phyloP scores from a whole-genome alignment of 1,284 basidiomycete genomes.

The Trichosporon ovoides region DNA sequence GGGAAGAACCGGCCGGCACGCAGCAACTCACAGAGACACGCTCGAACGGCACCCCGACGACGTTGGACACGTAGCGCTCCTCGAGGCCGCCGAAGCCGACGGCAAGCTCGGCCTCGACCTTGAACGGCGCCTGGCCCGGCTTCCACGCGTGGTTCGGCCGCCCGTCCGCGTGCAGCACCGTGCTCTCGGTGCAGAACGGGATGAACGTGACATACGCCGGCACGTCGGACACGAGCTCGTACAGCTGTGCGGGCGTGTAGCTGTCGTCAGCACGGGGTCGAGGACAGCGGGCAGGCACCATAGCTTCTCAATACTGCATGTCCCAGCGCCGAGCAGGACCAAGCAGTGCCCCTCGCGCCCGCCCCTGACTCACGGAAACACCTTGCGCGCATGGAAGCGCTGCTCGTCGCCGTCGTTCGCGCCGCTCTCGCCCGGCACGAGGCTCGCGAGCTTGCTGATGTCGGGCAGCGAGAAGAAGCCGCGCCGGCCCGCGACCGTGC shows the following conservation, averaged over 20 bases:
- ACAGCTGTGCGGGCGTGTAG: slow-evolving; percentile 71
- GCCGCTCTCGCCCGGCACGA: slow-evolving; percentile 15
- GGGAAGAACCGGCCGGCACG: neutral
- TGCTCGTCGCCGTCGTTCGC: slow-evolving; percentile 34
- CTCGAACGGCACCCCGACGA: slow-evolving; percentile 69
- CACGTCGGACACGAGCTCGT: slow-evolving; percentile 80
- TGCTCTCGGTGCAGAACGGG: slow-evolving; percentile 79
- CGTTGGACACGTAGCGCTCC: slow-evolving; percentile 81
- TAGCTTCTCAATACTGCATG: too few relatives aligned
- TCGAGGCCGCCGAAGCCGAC: slow-evolving; percentile 82
- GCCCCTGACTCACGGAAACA: slow-evolving; percentile 63
- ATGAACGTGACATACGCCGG: slow-evolving; percentile 79
- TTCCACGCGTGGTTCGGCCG: slow-evolving; percentile 25
- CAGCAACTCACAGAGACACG: slow-evolving; percentile 65
- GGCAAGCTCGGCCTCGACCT: slow-evolving; percentile 76
- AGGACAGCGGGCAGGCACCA: neutral
- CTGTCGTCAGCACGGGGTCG: slow-evolving; percentile 46
- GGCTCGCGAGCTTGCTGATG: slow-evolving; percentile 39
- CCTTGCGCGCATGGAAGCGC: slow-evolving; percentile 57
- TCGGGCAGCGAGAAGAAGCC: slow-evolving; percentile 47
- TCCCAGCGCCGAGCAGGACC: neutral
- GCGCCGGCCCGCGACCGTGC: slow-evolving; percentile 10
- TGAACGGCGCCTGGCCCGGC: slow-evolving; percentile 48
- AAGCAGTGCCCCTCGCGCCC: too few relatives aligned
- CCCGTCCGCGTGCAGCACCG: slow-evolving; percentile 54